Conservation (phyloP, 495 filamentous ascomycete species). For the Oidiodendron maius region DNA sequence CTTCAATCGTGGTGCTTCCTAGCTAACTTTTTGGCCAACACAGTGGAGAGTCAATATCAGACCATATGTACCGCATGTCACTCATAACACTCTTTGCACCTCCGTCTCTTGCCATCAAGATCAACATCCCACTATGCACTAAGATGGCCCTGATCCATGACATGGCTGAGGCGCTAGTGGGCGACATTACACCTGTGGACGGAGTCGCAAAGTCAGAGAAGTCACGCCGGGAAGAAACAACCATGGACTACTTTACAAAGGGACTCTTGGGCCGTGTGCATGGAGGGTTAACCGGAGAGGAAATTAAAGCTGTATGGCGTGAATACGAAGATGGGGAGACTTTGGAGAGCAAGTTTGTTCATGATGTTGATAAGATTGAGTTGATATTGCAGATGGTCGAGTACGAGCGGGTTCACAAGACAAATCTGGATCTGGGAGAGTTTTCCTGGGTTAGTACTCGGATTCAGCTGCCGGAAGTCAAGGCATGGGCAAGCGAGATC, state of each 20-base stretch:
- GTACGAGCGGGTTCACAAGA: constrained; percentile 72
- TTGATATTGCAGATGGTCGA: constrained; percentile 91
- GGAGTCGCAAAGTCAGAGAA: constrained; percentile 69
- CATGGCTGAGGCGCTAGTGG: constrained; percentile 92
- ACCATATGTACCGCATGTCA: constrained; percentile 99
- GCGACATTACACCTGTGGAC: constrained; percentile 93
- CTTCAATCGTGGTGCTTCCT: background rate
- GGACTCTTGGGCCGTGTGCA: constrained; percentile 68
- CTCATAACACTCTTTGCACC: constrained; percentile 95
- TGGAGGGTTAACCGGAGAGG: constrained; percentile 56
- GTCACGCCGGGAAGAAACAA: constrained; percentile 72
- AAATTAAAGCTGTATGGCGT: constrained; percentile 75
- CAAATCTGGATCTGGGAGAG: constrained; percentile 69
- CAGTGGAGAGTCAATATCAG: constrained; percentile 76
- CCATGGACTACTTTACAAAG: constrained; percentile 82
- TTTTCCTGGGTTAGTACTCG: constrained; percentile 64
- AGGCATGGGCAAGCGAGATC: constrained; percentile 71
- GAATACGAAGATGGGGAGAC: constrained; percentile 90
- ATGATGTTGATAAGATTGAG: constrained; percentile 97
- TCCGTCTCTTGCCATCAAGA: constrained; percentile 53
- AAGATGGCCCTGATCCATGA: constrained; percentile 94
- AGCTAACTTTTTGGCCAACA: constrained; percentile 18
- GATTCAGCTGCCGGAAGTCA: constrained; percentile 70
- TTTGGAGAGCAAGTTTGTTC: constrained; percentile 79
- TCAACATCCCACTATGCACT: constrained; percentile 80